phyloP scores from a whole-genome alignment of 441 rosid species.

The Mallotus repandus region DNA sequence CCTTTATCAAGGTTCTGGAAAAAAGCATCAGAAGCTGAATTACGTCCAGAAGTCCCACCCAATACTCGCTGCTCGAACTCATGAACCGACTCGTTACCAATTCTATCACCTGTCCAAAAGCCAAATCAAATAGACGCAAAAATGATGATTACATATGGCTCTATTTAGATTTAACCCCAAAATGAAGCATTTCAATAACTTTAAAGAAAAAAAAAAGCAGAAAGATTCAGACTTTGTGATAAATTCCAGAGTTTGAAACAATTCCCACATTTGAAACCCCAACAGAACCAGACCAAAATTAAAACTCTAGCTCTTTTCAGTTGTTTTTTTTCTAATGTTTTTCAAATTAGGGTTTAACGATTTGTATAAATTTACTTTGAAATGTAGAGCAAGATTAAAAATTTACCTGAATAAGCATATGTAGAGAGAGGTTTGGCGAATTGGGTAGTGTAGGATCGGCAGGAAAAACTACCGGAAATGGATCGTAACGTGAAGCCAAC shows the following conservation, averaged over 20 bases:
- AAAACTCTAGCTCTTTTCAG: neutral
- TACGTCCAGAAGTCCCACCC: conserved; percentile 32
- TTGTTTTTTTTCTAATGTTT: too few relatives aligned
- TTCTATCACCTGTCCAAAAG: conserved; percentile 12
- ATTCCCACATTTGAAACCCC: too few relatives aligned
- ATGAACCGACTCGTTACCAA: conserved; percentile 30
- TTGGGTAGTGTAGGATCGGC: conserved; percentile 19
- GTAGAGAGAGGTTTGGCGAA: conserved; percentile 37
- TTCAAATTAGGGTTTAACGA: neutral
- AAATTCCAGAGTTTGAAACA: neutral
- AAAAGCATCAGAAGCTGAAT: conserved; percentile 35
- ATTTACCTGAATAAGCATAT: conserved; percentile 38
- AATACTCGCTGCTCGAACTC: conserved; percentile 45
- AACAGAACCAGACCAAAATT: neutral
- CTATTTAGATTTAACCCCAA: neutral
- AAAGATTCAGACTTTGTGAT: neutral
- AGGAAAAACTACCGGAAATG: neutral
- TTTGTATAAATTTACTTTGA: too few relatives aligned
- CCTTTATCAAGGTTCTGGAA: conserved; percentile 49
- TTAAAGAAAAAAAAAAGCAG: neutral
- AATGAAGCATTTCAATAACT: too few relatives aligned
- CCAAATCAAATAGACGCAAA: too few relatives aligned
- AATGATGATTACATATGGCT: neutral
- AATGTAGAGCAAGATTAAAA: neutral
- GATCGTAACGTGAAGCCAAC: conserved; percentile 35